Evolutionary conservation across 2,329 filamentous ascomycete species (phyloP), one percentile per base, ranked within the genome.

Genomic region (Penicillium paneum): DNA sequence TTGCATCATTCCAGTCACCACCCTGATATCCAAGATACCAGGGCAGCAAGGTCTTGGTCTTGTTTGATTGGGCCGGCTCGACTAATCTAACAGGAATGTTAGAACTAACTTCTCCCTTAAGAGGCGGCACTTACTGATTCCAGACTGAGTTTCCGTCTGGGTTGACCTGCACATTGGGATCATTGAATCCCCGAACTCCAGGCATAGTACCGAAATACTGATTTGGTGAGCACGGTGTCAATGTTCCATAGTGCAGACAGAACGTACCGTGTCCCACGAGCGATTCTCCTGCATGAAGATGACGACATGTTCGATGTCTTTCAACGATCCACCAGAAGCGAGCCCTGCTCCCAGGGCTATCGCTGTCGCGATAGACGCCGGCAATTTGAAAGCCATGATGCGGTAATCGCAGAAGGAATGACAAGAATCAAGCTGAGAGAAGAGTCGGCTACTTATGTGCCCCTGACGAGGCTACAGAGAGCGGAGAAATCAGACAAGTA

Each of bases 171-270:
- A 80, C 72, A 53, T 84, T 84, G 6, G 81, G 81, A 58, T 83
- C 81, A 26, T 76, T 77, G 65, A 83, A 83, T 6, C 80, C 80
- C 35, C 81, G 76, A 35, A 82, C 77, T 19, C 79, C 80, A 3
- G 79, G 76, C 80, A 82, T 81, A 3, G 79, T 81, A 11, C 80
- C 80, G 64, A 81, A 82, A 59, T 82, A 82, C 71, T 82, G 71
- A 71, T 36, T 42, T 7, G 29, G 48, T 58, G 17, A 52, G 39
- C 32, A 28, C 8, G 15, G 19, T 15, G 1, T 17, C 26, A 40
- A 15, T n/a, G 2, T 4, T 35, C 12, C 29, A 11, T 51, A n/a
- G 24, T 11, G 3, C 17, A 26, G 6, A 21, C 11, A 29, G 47
- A 13, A 40, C 66, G 40, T 68, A 73, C 72, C 34, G 63, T 69